Conservation (phyloP, 495 filamentous ascomycete species). For the Clavariopsis aquatica region DNA sequence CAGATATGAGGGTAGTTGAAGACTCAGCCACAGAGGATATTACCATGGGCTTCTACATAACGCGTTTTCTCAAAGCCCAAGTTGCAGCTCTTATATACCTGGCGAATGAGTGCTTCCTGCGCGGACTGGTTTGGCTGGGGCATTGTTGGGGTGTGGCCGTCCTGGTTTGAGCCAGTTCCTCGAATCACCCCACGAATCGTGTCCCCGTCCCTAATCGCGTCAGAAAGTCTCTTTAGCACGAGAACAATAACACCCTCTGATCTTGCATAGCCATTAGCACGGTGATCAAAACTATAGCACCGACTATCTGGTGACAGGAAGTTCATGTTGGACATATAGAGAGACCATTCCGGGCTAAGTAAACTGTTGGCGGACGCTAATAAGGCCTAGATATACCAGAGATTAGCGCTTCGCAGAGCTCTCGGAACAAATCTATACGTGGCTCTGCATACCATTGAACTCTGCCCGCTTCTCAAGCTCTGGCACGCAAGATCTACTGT, state of each 20-base stretch:
- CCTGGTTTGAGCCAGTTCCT: slow-evolving; percentile 41
- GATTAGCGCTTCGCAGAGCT: no score
- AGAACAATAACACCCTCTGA: slow-evolving; percentile 29
- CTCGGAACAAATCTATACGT: neutral
- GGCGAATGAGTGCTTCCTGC: slow-evolving; percentile 14
- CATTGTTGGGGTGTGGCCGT: slow-evolving; percentile 8
- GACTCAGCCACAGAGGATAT: no score
- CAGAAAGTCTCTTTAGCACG: slow-evolving; percentile 47
- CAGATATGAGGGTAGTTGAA: no score
- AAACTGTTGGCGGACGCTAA: neutral
- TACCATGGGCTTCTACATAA: slow-evolving; percentile 20
- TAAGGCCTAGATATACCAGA: neutral
- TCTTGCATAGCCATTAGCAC: slow-evolving; percentile 14
- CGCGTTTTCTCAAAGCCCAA: neutral
- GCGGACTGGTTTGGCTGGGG: neutral
- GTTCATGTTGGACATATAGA: neutral
- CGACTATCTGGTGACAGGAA: neutral
- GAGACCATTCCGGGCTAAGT: neutral
- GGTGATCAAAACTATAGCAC: slow-evolving; percentile 23
- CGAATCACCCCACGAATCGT: slow-evolving; percentile 51
- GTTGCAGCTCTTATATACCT: slow-evolving; percentile 2
- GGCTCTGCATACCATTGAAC: neutral
- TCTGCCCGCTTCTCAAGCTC: neutral
- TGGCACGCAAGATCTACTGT: slow-evolving; percentile 11
- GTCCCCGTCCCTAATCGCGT: slow-evolving; percentile 49